Conservation (phyloP, 2,329 filamentous ascomycete species). For the Aspergillus sp. region DNA sequence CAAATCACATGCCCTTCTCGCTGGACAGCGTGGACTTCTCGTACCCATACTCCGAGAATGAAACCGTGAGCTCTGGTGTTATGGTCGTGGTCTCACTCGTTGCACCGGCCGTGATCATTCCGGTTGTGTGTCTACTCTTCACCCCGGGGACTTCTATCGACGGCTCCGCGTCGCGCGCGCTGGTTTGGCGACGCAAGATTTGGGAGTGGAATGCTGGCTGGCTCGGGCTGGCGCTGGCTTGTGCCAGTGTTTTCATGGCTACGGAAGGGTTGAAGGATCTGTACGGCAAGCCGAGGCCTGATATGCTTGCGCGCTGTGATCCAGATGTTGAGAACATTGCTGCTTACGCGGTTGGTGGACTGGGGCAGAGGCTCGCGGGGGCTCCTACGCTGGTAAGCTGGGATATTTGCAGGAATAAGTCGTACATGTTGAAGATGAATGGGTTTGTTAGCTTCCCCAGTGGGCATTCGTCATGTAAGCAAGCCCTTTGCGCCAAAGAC, state of each 20-base stretch:
- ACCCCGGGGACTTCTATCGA: conserved; percentile 71
- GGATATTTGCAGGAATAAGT: conserved; percentile 67
- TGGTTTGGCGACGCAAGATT: conserved; percentile 77
- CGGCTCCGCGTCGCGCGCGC: conserved; percentile 58
- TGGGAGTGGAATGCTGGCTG: conserved; percentile 89
- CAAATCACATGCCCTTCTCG: conserved; percentile 70
- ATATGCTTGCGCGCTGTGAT: conserved; percentile 68
- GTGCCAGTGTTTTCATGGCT: conserved; percentile 73
- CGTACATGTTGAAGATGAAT: conserved; percentile 64
- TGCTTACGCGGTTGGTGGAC: conserved; percentile 63
- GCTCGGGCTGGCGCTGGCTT: conserved; percentile 74
- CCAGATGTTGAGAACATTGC: conserved; percentile 68
- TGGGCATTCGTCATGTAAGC: conserved; percentile 68
- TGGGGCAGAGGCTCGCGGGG: conserved; percentile 50
- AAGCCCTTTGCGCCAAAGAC: not conserved
- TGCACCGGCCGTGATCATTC: conserved; percentile 66
- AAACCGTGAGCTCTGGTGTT: conserved; percentile 69
- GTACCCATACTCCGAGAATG: conserved; percentile 68
- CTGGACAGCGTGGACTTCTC: conserved; percentile 75
- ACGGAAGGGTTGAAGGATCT: conserved; percentile 82
- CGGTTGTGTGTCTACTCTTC: conserved; percentile 65
- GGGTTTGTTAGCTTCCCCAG: conserved; percentile 84
- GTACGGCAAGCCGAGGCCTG: conserved; percentile 64
- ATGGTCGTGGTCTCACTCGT: conserved; percentile 64
- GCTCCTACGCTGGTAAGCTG: conserved; percentile 71